phyloP scores from a whole-genome alignment of 1,284 basidiomycete genomes.

The Wallemia hederae region DNA sequence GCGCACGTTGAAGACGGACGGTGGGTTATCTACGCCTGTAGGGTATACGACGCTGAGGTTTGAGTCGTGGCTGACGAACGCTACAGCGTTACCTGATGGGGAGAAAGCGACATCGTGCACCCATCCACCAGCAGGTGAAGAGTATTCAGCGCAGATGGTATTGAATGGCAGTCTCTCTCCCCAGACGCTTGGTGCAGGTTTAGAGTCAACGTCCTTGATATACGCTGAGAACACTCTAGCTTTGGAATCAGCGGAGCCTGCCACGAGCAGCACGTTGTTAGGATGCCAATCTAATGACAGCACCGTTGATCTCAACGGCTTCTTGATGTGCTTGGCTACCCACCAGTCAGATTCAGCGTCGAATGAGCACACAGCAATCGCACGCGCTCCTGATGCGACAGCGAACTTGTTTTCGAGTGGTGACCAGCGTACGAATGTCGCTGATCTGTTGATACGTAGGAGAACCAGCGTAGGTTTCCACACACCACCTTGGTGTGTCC shows the following conservation, averaged over 20 bases:
- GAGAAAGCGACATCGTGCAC: constrained; percentile 89
- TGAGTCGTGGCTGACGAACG: constrained; percentile 79
- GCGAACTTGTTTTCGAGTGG: constrained; percentile 97
- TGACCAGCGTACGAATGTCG: constrained; percentile 84
- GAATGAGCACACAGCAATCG: constrained; percentile 79
- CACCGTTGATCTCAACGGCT: constrained; percentile 78
- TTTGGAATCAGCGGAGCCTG: constrained; percentile 80
- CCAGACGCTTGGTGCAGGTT: constrained; percentile 77
- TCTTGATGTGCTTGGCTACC: constrained; percentile 92
- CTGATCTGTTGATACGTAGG: constrained; percentile 78
- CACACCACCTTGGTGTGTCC: constrained; percentile 45
- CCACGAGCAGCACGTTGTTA: constrained; percentile 79
- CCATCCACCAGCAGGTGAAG: constrained; percentile 74
- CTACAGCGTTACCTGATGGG: constrained; percentile 68
- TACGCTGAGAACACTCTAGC: constrained; percentile 95
- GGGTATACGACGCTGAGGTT: constrained; percentile 71
- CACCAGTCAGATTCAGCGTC: constrained; percentile 98
- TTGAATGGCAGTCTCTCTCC: constrained; percentile 93
- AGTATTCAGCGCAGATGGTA: constrained; percentile 82
- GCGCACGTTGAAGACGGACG: constrained; percentile 33
- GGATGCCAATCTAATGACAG: constrained; percentile 90
- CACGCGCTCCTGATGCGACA: constrained; percentile 77
- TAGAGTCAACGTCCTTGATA: constrained; percentile 94
- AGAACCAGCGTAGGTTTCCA: constrained; percentile 98
- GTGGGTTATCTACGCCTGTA: constrained; percentile 23